Evolutionary conservation across 768 basidiomycete genomes (phyloP).

Genomic region (Lactifluus pinguis): DNA sequence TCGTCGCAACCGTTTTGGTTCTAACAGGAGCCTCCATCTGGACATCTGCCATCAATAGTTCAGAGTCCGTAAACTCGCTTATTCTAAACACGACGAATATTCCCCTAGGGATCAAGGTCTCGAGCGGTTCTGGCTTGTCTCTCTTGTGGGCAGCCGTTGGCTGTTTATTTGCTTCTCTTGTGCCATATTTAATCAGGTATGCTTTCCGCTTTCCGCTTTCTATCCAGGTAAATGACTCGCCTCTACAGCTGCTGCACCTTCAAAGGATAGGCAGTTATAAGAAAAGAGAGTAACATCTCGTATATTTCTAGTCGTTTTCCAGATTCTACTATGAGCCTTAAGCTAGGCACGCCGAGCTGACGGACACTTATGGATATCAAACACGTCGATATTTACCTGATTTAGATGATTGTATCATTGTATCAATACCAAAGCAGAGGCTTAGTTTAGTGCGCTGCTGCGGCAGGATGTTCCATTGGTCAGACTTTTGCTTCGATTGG

Average conservation of each 20-base stretch:
- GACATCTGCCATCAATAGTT: constrained; percentile 65
- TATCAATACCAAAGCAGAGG: constrained; percentile 6
- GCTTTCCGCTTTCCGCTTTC: constrained; percentile 20
- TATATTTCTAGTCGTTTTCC: neutral
- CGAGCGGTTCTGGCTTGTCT: constrained; percentile 52
- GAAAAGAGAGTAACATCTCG: neutral
- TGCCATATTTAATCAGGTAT: constrained; percentile 75
- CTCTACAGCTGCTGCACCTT: constrained; percentile 67
- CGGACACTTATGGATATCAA: constrained; percentile 12
- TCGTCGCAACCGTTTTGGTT: constrained; percentile 51
- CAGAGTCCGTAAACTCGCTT: constrained; percentile 47
- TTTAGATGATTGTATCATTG: constrained; percentile 10
- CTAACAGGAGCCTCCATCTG: constrained; percentile 67
- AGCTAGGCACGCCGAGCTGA: neutral
- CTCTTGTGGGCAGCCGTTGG: constrained; percentile 71
- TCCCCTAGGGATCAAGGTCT: constrained; percentile 53
- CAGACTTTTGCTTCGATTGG: neutral
- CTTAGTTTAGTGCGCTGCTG: neutral
- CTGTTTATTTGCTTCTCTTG: constrained; percentile 50
- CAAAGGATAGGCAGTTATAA: constrained; percentile 39
- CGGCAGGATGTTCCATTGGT: neutral
- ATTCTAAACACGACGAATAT: constrained; percentile 32
- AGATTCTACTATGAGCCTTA: neutral
- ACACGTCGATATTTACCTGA: constrained; percentile 3
- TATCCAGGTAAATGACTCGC: neutral